Evolutionary conservation across 306 rosid species (phyloP).

Genomic region (Rosa lucieae): DNA sequence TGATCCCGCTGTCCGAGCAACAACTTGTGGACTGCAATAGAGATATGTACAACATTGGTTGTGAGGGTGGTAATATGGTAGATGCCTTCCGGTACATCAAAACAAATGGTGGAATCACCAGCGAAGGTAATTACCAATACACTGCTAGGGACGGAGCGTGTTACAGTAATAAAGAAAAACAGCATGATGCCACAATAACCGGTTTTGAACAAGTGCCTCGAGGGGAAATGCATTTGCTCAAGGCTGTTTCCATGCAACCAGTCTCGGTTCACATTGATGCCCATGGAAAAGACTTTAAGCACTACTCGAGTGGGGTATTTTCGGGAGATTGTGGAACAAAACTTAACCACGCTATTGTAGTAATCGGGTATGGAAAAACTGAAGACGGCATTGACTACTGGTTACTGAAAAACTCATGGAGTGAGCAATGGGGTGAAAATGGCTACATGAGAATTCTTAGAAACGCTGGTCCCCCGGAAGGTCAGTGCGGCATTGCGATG

Average conservation of each 20-base stretch:
- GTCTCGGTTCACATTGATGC: too few relatives aligned
- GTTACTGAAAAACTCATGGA: too few relatives aligned
- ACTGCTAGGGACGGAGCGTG: not conserved
- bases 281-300: too few relatives aligned
- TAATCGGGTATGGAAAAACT: too few relatives aligned
- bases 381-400: too few relatives aligned
- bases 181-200: slow-evolving; percentile 12
- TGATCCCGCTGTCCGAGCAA: slow-evolving; percentile 5
- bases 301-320: too few relatives aligned
- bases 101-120: not conserved
- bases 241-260: slow-evolving; percentile 23
- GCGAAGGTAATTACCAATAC: not conserved
- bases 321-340: too few relatives aligned
- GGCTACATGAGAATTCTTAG: too few relatives aligned
- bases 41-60: not conserved
- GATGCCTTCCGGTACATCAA: not conserved
- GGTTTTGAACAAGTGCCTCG: not conserved
- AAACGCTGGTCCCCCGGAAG: too few relatives aligned
- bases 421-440: too few relatives aligned
- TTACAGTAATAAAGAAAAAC: not conserved
- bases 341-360: too few relatives aligned
- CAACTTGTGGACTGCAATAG: not conserved
- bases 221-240: slow-evolving; percentile 11
- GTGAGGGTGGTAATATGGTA: not conserved
- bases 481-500: too few relatives aligned